Conservation (phyloP, 2,329 filamentous ascomycete genomes). For the Calonectria pseudoturangicola region DNA sequence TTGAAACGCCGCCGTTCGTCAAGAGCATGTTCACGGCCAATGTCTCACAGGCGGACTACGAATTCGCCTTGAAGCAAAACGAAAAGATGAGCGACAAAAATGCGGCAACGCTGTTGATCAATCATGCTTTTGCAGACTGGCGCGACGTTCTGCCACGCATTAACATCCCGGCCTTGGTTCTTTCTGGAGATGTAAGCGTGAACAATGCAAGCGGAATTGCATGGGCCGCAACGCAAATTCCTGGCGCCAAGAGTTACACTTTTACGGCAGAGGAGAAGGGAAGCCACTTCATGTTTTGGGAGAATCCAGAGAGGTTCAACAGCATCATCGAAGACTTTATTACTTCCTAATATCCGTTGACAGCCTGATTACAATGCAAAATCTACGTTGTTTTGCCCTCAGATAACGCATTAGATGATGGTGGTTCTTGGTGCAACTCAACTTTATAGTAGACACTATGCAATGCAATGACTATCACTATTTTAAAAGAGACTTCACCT, state of each 20-base stretch:
- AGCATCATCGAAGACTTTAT: not conserved
- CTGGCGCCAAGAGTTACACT: slow-evolving; percentile 5
- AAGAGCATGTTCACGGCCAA: slow-evolving; percentile 9
- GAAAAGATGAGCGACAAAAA: slow-evolving; percentile 20
- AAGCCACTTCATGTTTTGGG: slow-evolving; percentile 22
- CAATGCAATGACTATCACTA: not conserved
- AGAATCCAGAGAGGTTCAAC: not conserved
- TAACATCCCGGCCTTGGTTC: not conserved
- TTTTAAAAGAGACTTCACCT: not conserved
- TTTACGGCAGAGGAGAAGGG: slow-evolving; percentile 6
- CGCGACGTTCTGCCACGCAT: not conserved
- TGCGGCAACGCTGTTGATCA: not conserved
- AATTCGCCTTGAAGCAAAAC: slow-evolving; percentile 5
- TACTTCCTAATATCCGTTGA: not conserved
- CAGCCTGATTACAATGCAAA: not conserved
- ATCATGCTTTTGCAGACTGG: slow-evolving; percentile 8
- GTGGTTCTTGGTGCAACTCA: not conserved
- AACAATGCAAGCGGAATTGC: slow-evolving; percentile 6
- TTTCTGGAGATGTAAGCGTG: slow-evolving; percentile 10
- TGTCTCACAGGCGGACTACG: not conserved
- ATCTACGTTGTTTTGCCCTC: not conserved
- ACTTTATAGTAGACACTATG: not conserved
- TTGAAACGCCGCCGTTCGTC: slow-evolving; percentile 4
- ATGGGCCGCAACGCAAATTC: slow-evolving; percentile 9
- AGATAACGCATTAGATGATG: not conserved